phyloP scores from a whole-genome alignment of 2,329 filamentous ascomycete species.

The Nemania sp. region DNA sequence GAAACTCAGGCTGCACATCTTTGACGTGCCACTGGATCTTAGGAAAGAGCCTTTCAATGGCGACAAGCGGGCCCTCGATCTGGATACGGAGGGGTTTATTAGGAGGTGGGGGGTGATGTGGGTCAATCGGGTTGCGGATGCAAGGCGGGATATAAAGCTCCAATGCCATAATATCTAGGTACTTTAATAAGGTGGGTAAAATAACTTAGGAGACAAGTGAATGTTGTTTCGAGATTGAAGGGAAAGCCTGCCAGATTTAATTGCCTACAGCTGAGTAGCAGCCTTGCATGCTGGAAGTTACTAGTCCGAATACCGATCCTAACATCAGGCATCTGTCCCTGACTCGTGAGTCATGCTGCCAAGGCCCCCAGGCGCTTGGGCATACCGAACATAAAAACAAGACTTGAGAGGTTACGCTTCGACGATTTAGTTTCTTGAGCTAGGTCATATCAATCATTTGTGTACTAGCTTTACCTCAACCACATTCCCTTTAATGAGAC shows the following conservation, averaged over 20 bases:
- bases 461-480: too few relatives aligned
- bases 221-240: slow-evolving; percentile 15
- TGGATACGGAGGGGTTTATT: slow-evolving; percentile 25
- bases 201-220: slow-evolving; percentile 12
- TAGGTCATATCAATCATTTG: too few relatives aligned
- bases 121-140: slow-evolving; percentile 20
- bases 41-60: slow-evolving; percentile 28
- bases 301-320: too few relatives aligned
- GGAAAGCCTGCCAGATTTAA: slow-evolving; percentile 11
- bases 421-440: too few relatives aligned
- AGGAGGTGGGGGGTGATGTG: slow-evolving; percentile 16
- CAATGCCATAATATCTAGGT: slow-evolving; percentile 18
- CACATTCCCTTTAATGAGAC: too few relatives aligned
- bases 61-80: slow-evolving; percentile 27
- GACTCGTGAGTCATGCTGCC: too few relatives aligned
- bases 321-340: too few relatives aligned
- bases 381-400: too few relatives aligned
- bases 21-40: slow-evolving; percentile 22
- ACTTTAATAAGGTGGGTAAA: slow-evolving; percentile 15
- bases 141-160: slow-evolving; percentile 27
- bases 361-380: too few relatives aligned
- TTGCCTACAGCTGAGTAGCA: too few relatives aligned
- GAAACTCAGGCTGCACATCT: background rate
- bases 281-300: too few relatives aligned
- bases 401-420: too few relatives aligned